phyloP scores from a whole-genome alignment of 2,329 filamentous ascomycete genomes.

The Botryotinia narcissicola region DNA sequence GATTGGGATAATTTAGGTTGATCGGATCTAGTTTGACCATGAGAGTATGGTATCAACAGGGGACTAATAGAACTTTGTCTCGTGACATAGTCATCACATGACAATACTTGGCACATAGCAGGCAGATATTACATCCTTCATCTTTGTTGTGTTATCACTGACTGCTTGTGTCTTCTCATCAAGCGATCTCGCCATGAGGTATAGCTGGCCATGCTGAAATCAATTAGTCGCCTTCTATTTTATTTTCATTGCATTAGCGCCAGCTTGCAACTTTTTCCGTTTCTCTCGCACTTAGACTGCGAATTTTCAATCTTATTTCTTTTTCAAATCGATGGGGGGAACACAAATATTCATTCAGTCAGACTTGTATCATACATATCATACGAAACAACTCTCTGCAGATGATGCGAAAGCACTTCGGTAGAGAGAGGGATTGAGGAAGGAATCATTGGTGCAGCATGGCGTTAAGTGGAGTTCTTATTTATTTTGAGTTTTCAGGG shows the following conservation, averaged over 20 bases:
- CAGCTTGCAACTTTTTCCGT: neutral
- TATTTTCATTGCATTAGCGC: neutral
- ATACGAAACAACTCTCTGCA: neutral
- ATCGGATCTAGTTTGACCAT: neutral
- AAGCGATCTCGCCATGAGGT: neutral
- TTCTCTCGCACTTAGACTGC: neutral
- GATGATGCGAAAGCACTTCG: neutral
- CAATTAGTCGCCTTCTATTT: neutral
- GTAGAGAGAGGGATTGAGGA: neutral
- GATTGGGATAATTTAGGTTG: neutral
- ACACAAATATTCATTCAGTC: constrained; percentile 1
- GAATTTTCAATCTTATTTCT: neutral
- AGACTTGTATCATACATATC: constrained; percentile 9
- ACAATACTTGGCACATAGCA: neutral
- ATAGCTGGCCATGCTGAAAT: neutral
- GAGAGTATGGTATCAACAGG: neutral
- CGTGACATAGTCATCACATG: neutral
- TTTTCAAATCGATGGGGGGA: neutral
- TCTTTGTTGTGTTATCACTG: neutral
- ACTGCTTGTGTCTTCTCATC: neutral
- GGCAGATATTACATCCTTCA: neutral
- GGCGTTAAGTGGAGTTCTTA: neutral
- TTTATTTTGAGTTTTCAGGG: neutral
- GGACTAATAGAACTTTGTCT: neutral
- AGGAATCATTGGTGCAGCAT: constrained; percentile 1